Conservation (phyloP, 2,329 filamentous ascomycete genomes). For the Beauveria medogensis region DNA sequence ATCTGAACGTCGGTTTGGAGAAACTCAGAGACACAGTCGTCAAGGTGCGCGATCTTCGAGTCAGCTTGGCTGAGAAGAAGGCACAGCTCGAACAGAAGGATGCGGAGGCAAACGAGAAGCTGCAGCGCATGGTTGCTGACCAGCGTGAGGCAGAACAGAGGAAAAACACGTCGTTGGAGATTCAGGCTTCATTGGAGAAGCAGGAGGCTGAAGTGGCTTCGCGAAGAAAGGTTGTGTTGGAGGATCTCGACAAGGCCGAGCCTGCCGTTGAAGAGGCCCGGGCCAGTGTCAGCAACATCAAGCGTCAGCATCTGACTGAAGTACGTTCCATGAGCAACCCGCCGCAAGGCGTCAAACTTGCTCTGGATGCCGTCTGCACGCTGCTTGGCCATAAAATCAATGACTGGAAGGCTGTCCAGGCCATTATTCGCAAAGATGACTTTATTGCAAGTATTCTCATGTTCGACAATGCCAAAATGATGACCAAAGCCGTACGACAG, state of each 20-base stretch:
- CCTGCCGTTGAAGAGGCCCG: conserved; percentile 89
- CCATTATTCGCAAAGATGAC: conserved; percentile 82
- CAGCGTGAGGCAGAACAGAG: conserved; percentile 90
- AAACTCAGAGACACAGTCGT: conserved; percentile 95
- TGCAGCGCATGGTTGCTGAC: conserved; percentile 94
- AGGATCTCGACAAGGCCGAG: conserved; percentile 83
- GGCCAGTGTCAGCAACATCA: conserved; percentile 97
- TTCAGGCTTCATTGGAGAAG: conserved; percentile 77
- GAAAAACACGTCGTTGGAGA: conserved; percentile 79
- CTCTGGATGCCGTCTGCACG: conserved; percentile 93
- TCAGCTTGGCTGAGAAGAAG: conserved; percentile 90
- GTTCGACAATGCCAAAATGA: conserved; percentile 91
- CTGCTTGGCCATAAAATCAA: conserved; percentile 82
- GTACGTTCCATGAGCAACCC: conserved; percentile 95
- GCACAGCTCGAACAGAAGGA: conserved; percentile 88
- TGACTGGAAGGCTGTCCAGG: conserved; percentile 87
- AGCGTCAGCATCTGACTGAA: conserved; percentile 93
- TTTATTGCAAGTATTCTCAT: conserved; percentile 97
- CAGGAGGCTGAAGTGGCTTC: conserved; percentile 82
- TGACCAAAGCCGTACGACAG: conserved; percentile 72
- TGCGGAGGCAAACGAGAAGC: conserved; percentile 90
- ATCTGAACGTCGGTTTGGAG: conserved; percentile 96
- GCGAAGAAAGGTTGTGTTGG: conserved; percentile 74
- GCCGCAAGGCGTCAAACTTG: conserved; percentile 80
- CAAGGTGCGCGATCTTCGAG: conserved; percentile 87